phyloP scores from a whole-genome alignment of 257 asterid species.

The Solanum commersonii region DNA sequence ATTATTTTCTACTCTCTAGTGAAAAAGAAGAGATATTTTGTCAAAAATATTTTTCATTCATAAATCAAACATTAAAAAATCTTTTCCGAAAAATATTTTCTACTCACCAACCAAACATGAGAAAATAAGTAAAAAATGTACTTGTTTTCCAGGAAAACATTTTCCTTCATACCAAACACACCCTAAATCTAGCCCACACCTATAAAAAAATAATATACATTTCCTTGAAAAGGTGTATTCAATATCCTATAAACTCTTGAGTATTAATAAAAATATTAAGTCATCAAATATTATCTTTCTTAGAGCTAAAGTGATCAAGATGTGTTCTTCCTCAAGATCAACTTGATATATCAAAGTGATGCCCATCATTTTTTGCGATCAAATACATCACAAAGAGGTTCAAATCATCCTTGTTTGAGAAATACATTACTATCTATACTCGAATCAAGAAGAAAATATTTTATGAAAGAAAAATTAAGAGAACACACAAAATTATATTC shows the following conservation, averaged over 20 bases:
- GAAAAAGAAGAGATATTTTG: too few relatives aligned
- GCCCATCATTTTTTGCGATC: neutral
- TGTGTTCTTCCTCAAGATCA: neutral
- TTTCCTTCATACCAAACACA: too few relatives aligned
- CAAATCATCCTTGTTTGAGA: neutral
- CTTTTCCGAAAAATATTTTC: too few relatives aligned
- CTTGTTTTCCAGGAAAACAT: too few relatives aligned
- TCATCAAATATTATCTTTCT: too few relatives aligned
- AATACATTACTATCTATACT: neutral
- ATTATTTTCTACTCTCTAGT: too few relatives aligned
- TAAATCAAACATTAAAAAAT: too few relatives aligned
- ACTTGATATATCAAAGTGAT: neutral
- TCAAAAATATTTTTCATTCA: too few relatives aligned
- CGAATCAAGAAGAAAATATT: neutral
- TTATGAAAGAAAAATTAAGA: neutral
- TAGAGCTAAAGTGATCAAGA: neutral
- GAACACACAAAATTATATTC: neutral
- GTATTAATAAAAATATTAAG: neutral
- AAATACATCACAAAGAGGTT: neutral
- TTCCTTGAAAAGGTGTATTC: neutral
- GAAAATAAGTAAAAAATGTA: too few relatives aligned
- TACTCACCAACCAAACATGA: too few relatives aligned
- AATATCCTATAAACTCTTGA: neutral
- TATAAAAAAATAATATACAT: neutral
- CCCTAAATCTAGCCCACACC: neutral